Base-by-base conservation (phyloP, 140 eudicot genomes). In the Flaveria floridana region DNA sequence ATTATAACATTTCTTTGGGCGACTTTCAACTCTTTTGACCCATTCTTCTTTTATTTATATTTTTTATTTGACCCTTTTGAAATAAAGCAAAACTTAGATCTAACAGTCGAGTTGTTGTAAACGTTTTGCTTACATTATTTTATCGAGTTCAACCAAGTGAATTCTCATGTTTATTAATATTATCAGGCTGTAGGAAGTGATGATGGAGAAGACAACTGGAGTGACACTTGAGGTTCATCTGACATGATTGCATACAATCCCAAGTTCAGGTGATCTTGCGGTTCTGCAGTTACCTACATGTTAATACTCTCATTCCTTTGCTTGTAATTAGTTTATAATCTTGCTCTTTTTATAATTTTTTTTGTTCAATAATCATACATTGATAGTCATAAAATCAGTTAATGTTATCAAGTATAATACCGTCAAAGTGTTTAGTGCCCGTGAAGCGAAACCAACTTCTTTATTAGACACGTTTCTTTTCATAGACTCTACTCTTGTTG, bases 201-300 rank as follows among this genome's bases (percentile, higher is more conserved):
- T 61, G 85, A 82, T 7, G 85, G 85, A 23, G 82, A 77, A 69
- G 82, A 82, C 73, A 78, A 68, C 76, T 82, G 82, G 86, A 82
- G 86, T 69, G 86, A 82, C 69, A 78, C 71, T 68, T 78, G 77
- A 82, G 78, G 55, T 56, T 65, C 47, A 70, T 58, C 61, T 61
- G 41, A 25, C 71, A 51, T 46, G 73, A 75, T 80, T 20, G 79
- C 65, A 64, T 26, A 23, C 42, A 61, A 61, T 15, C 18, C 42
- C 46, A 63, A 14, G 21, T 63, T 28, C 25, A 65, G 71, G 30
- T 66, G 53, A 66, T 18, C 53, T 66, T 66, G 71, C 71, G 18
- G 59, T 77, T 67, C 79, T 39, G 52, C 61, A 26, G 78, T 53
- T 51, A 75, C 46, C 21, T 81, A 15, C 21, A 64, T 76, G 82